These are phyloP conservation scores for Thuidium tamariscinum DNA, from an alignment of 225 moss, liverwort and hornwort genomes.

Conservation along the genomic window DNA sequence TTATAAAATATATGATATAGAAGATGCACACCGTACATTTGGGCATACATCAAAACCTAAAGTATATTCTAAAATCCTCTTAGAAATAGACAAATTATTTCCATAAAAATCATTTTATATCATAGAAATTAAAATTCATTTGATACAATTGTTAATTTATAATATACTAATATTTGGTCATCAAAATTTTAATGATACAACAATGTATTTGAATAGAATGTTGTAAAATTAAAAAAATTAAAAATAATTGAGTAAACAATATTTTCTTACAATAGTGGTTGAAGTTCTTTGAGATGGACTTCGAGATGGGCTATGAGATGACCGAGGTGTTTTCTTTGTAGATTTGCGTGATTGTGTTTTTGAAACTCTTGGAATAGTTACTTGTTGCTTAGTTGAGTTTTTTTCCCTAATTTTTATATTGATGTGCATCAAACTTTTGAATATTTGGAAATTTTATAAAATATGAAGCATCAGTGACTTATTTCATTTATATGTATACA, in stretches of 20 bases:
- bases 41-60: not conserved
- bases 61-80: not conserved
- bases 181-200: accelerated
- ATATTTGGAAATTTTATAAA: too few species aligned
- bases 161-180: too few species aligned
- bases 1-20: not conserved
- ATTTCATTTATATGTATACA: not conserved
- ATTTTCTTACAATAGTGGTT: not conserved
- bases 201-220: too few species aligned
- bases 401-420: not conserved
- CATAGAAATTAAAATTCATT: not conserved
- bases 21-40: too few species aligned
- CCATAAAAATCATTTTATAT: too few species aligned
- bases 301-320: not conserved
- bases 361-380: not conserved
- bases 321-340: not conserved
- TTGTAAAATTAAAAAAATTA: not conserved
- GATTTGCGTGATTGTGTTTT: conserved; percentile 1
- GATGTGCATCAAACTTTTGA: not conserved
- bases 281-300: conserved; percentile 16
- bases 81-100: not conserved
- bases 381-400: not conserved
- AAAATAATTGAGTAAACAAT: not conserved
- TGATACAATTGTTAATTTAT: too few species aligned
- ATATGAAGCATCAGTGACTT: too few species aligned